These are phyloP conservation scores for Candida corydali DNA, from an alignment of 805 yeast species.

Conservation along the genomic window DNA sequence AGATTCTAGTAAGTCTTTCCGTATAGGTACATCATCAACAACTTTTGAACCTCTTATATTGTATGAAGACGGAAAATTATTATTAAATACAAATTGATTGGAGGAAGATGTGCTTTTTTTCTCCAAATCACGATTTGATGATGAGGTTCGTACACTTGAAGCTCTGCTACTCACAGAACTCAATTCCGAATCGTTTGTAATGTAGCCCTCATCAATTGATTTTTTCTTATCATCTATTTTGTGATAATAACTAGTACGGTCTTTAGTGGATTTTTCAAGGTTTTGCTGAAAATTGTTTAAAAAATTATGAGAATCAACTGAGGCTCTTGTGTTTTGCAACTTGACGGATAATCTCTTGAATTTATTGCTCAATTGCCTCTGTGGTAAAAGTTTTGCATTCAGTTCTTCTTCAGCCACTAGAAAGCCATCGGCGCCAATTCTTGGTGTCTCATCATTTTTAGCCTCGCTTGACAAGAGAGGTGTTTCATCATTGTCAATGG, in stretches of 20 bases:
- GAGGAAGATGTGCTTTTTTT: slow-evolving; percentile 2
- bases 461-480: slow-evolving; percentile 7
- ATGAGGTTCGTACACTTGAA: neutral
- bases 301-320: slow-evolving; percentile 39
- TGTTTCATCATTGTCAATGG: slow-evolving; percentile 14
- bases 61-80: slow-evolving; percentile 4
- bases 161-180: slow-evolving; percentile 6
- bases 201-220: slow-evolving; percentile 3
- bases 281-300: slow-evolving; percentile 37
- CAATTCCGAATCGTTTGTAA: slow-evolving; percentile 3
- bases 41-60: slow-evolving; percentile 16
- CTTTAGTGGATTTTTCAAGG: slow-evolving; percentile 18
- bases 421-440: slow-evolving; percentile 12
- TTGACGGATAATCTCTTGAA: slow-evolving; percentile 37
- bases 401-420: slow-evolving; percentile 3
- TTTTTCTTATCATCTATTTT: slow-evolving; percentile 21
- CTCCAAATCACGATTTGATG: neutral
- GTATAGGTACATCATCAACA: slow-evolving; percentile 21
- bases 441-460: slow-evolving; percentile 27
- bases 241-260: slow-evolving; percentile 19
- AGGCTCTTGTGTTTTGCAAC: slow-evolving; percentile 27
- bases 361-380: slow-evolving; percentile 28
- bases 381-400: slow-evolving; percentile 18
- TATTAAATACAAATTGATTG: slow-evolving; percentile 9
- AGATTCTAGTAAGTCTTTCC: slow-evolving; percentile 22